Evolutionary conservation across 345 rosid species (phyloP).

Genomic region (Toxicodendron radicans): DNA sequence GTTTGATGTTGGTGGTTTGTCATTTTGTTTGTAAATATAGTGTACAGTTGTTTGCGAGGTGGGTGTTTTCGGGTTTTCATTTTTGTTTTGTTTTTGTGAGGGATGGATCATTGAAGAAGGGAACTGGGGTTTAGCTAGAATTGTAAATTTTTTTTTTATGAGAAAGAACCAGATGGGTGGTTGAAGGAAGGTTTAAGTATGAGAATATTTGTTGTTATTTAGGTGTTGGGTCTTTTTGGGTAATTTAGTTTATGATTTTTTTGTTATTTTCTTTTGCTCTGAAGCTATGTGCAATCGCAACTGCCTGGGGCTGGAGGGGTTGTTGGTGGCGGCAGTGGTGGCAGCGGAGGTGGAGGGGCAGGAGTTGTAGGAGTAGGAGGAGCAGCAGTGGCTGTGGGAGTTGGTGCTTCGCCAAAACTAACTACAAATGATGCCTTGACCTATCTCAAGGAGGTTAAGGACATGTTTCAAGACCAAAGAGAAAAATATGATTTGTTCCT

Average conservation of each 20-base stretch:
- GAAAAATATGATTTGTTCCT: conserved; percentile 85
- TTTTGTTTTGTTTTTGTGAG: not conserved
- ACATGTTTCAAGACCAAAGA: conserved; percentile 89
- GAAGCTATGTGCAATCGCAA: conserved; percentile 59
- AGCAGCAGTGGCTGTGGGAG: conserved; percentile 31
- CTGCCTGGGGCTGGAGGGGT: conserved; percentile 22
- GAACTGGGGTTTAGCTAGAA: not conserved
- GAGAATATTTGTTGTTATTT: not conserved
- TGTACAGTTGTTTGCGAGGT: too few relatives aligned
- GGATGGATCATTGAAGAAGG: not conserved
- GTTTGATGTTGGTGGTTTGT: not conserved
- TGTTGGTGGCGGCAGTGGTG: conserved; percentile 16
- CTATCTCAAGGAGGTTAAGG: conserved; percentile 85
- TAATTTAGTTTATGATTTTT: not conserved
- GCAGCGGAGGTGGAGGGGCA: conserved; percentile 10
- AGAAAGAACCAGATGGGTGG: not conserved
- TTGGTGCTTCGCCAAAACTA: conserved; percentile 50
- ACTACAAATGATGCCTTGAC: conserved; percentile 81
- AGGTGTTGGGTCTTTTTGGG: not conserved
- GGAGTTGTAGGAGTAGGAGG: conserved; percentile 26
- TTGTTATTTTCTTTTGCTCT: conserved; percentile 8
- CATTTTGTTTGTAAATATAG: too few relatives aligned
- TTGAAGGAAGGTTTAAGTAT: not conserved
- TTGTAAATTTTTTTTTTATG: not conserved
- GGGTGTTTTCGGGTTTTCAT: not conserved